Evolutionary conservation across 2,329 filamentous ascomycete species (phyloP).

Genomic region (Aureobasidium subglaciale): DNA sequence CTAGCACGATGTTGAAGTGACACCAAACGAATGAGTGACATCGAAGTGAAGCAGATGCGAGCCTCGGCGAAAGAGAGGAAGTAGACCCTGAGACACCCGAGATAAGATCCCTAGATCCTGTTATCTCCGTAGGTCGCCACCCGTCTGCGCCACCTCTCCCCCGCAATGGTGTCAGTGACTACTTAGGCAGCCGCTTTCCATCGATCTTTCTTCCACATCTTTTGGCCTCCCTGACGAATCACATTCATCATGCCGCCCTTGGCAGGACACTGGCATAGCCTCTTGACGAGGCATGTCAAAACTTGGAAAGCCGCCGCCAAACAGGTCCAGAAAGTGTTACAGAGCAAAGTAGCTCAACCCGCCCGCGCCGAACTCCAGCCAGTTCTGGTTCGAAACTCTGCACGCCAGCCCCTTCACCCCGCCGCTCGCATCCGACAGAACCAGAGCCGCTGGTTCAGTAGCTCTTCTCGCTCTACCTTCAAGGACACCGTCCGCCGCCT

Average conservation of each 20-base stretch:
- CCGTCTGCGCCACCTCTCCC: neutral
- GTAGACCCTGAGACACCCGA: neutral
- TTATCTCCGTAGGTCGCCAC: slow-evolving; percentile 2
- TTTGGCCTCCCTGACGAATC: neutral
- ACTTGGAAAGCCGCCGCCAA: slow-evolving; percentile 26
- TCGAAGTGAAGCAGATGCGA: too few relatives aligned
- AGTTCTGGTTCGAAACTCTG: slow-evolving; percentile 49
- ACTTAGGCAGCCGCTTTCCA: slow-evolving; percentile 3
- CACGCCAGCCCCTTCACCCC: slow-evolving; percentile 54
- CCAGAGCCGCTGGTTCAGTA: slow-evolving; percentile 58
- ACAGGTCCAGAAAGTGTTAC: slow-evolving; percentile 24
- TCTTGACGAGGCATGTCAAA: slow-evolving; percentile 28
- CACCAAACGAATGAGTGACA: too few relatives aligned
- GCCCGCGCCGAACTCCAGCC: slow-evolving; percentile 49
- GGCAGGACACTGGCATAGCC: slow-evolving; percentile 30
- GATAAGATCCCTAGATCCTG: neutral
- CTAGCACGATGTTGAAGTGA: neutral
- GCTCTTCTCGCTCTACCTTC: slow-evolving; percentile 37
- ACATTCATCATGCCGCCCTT: slow-evolving; percentile 30
- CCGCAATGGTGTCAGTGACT: neutral
- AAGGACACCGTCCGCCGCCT: slow-evolving; percentile 44
- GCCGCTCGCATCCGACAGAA: slow-evolving; percentile 56
- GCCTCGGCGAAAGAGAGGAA: neutral
- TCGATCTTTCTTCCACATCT: neutral
- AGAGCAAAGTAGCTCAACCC: slow-evolving; percentile 30